Base-by-base conservation (phyloP, 305 asterid genomes). In the Salvia sclarea region DNA sequence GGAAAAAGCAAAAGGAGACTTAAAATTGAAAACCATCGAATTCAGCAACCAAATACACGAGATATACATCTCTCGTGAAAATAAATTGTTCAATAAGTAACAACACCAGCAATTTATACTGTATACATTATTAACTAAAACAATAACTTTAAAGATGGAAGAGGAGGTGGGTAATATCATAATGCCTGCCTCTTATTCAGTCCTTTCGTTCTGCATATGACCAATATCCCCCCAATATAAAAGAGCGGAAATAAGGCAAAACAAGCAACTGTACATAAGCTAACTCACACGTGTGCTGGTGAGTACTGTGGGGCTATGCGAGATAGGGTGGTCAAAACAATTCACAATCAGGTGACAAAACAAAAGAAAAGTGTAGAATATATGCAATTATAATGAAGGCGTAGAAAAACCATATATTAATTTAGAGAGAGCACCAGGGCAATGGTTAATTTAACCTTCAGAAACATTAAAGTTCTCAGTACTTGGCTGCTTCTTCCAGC, bases 401-500 rank as follows among this genome's bases (percentile, higher is more conserved):
- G n/a, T 35, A 45, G 40, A 40, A 57, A 56, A 33, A 57, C 56
- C 16, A 61, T 17, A 61, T 9, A 30, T 43, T 53, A 66, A 74
- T 67, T 60, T 30, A 21, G 10, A 45, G 56, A 61, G 8, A 38
- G 64, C 21, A 71, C 24, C 44, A 50, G 2, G 52, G 61, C 10
- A 67, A 30, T 61, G 35, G 30, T 57, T 22, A 52, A 68, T 30
- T 30, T 48, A 40, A 93, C 98, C 97, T 87, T 83, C 85, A 69
- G 90, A 70, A 64, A 61, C 63, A 70, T 37, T 21, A 33, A 79
- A 80, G 62, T 81, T 84, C 65, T 78, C 88, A 13, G 81, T 65
- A 66, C 80, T 45, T 57, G 83, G 71, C 70, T 73, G 92, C 83
- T 84, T 91, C 82, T 87, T 87, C 89, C 87, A 85, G 62, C 76